Evolutionary conservation across 352 stramenopile species (phyloP), one percentile per base, ranked within the genome.

Genomic region (Thraustochytrium sp.): DNA sequence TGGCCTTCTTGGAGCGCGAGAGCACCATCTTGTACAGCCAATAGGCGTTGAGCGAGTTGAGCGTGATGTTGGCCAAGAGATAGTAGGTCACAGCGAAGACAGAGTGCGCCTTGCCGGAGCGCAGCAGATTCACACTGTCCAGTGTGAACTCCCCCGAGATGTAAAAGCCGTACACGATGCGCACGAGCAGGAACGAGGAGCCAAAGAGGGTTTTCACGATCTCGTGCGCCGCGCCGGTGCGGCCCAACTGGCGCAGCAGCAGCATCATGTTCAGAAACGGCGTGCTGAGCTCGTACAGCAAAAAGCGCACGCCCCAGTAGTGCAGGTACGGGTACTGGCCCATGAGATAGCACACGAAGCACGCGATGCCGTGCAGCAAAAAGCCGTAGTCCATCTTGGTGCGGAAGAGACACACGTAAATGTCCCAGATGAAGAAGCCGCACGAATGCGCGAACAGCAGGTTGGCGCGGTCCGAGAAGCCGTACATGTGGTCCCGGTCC

Each of bases 261-360:
- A 76, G 40, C 62, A 75, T 82, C 13, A 56, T 31, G 38, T 76
- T 80, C 1, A 84, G 29, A 8, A 84, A 84, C n/a, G 61, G 55
- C 13, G 75, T 76, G 49, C 75, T 84, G 8, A 84, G 42, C 38
- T 84, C 75, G 38, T 68, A 84, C 53, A 84, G 51, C n/a, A 84
- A 77, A 38, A 84, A 84, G 23, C 75, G 55, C 26, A 75, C 55
- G 38, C 75, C 75, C 26, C 49, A 84, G 49, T 84, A 84, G 61
- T 84, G 55, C 42, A 84, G 49, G 51, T 84, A 84, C 75, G 75
- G 75, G 75, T 68, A 84, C 61, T 84, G 75, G 23, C 75, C 75
- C 2, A 83, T 62, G 5, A 84, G 46, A 63, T 84, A 84, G 61
- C 75, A 84, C n/a, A 84, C 16, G 16, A 61, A 54, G 75, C 75